Evolutionary conservation across 2,329 filamentous ascomycete genomes (phyloP).

Genomic region (Fusarium burgessii): DNA sequence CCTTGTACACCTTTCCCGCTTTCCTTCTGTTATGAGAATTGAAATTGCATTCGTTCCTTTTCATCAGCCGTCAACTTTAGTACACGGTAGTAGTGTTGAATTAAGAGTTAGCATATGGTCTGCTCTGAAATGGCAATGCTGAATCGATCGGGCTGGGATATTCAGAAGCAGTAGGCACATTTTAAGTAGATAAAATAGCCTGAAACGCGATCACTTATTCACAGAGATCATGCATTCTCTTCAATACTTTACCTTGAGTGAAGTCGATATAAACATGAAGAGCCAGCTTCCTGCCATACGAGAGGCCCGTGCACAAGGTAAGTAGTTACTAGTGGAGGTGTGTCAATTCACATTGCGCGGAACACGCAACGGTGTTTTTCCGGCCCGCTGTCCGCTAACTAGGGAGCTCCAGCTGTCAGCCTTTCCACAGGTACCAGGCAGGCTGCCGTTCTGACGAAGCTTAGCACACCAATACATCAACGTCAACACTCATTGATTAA

Average conservation of each 20-base stretch:
- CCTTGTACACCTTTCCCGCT: neutral
- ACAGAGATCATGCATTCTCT: neutral
- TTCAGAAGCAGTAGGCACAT: neutral
- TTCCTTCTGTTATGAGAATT: neutral
- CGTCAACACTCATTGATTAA: slow-evolving; percentile 40
- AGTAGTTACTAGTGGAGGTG: no score
- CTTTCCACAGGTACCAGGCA: slow-evolving; percentile 47
- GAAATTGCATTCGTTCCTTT: neutral
- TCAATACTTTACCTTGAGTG: neutral
- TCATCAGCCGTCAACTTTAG: neutral
- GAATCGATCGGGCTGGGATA: neutral
- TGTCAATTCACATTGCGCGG: neutral
- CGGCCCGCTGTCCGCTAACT: slow-evolving; percentile 35
- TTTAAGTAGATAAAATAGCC: neutral
- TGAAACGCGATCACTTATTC: neutral
- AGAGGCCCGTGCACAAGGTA: neutral
- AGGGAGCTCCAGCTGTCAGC: slow-evolving; percentile 49
- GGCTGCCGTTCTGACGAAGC: slow-evolving; percentile 58
- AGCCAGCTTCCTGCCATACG: neutral
- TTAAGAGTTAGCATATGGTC: neutral
- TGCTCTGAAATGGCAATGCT: neutral
- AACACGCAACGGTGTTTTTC: slow-evolving; percentile 48
- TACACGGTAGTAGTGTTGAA: neutral
- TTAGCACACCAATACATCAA: slow-evolving; percentile 45
- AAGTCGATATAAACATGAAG: neutral